Base-by-base conservation (phyloP, 306 rosid genomes). In the Canavalia gladiata region DNA sequence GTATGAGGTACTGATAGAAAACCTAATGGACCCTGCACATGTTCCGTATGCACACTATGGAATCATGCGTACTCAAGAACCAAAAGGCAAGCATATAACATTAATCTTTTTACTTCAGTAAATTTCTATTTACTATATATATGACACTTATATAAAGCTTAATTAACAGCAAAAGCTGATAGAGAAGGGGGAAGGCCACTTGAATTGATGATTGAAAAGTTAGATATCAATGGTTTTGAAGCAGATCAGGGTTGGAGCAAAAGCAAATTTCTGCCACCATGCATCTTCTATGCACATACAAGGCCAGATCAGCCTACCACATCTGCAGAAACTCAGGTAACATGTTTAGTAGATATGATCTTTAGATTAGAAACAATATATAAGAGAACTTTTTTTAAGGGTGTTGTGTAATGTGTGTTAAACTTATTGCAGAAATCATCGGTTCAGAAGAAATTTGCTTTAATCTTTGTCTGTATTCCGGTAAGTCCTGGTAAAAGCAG, bases 401-500 rank as follows among this genome's bases (percentile, higher is more conserved):
- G 28, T 50, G 18, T 69, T 51, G 31, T 34, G 0, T 68, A 30
- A 55, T 86, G 8, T 54, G 4, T 41, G 64, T 68, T 67, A 6
- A 46, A 54, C 30, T 52, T 78, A 10, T 80, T 83, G 88, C 92
- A 91, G 97, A 86, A 87, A 67, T 39, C 85, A 43, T 71, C 90
- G 68, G 54, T 6, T 33, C 87, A 82, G 79, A 83, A 67, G 86
- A 85, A 82, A 49, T 29, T 77, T 28, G 4, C 79, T 68, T 76
- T 91, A 62, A 72, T 91, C 82, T 95, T 95, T 82, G 78, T 95
- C 39, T 93, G 98, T 35, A 1, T 93, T 66, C 98, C 98, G 1
- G 96, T 95, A 57, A 91, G 99, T 87, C 99, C 97, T 7, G 99
- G 99, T 70, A 89, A 79, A 74, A 95, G 99, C 92, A 91, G 99